Conservation (phyloP, 1,139 yeast genomes). For the Debaryomyces singareniensis region DNA sequence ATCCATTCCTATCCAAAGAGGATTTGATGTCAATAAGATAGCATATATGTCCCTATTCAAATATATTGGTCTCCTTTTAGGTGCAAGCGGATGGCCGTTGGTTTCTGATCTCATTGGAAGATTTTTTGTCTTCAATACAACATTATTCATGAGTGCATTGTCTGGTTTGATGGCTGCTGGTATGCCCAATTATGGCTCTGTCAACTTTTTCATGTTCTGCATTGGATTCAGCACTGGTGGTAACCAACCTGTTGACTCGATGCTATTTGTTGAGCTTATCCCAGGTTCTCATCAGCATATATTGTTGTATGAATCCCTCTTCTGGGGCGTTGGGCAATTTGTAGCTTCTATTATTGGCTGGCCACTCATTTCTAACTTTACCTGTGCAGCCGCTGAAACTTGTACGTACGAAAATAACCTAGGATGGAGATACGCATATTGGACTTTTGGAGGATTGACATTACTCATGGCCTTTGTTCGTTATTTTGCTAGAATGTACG, state of each 20-base stretch:
- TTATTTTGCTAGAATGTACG: slow-evolving; percentile 17
- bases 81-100: slow-evolving; percentile 12
- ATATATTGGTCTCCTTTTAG: slow-evolving; percentile 8
- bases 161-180: slow-evolving; percentile 11
- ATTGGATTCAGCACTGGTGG: slow-evolving; percentile 16
- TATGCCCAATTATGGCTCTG: slow-evolving; percentile 11
- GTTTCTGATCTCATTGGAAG: slow-evolving; percentile 13
- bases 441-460: slow-evolving; percentile 16
- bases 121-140: slow-evolving; percentile 13
- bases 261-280: slow-evolving; percentile 12
- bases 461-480: slow-evolving; percentile 16
- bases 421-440: slow-evolving; percentile 10
- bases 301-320: slow-evolving; percentile 12
- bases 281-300: slow-evolving; percentile 13
- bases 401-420: slow-evolving; percentile 9
- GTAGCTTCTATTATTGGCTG: slow-evolving; percentile 12
- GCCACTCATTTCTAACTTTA: slow-evolving; percentile 11
- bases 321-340: slow-evolving; percentile 14
- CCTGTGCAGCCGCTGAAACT: slow-evolving; percentile 9
- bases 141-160: slow-evolving; percentile 12
- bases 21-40: slow-evolving; percentile 5
- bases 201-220: slow-evolving; percentile 10
- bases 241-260: slow-evolving; percentile 13
- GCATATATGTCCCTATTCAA: slow-evolving; percentile 7
- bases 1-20: slow-evolving; percentile 6